Evolutionary conservation across 768 basidiomycete genomes (phyloP).

Genomic region (Leccinum subgranulosum): DNA sequence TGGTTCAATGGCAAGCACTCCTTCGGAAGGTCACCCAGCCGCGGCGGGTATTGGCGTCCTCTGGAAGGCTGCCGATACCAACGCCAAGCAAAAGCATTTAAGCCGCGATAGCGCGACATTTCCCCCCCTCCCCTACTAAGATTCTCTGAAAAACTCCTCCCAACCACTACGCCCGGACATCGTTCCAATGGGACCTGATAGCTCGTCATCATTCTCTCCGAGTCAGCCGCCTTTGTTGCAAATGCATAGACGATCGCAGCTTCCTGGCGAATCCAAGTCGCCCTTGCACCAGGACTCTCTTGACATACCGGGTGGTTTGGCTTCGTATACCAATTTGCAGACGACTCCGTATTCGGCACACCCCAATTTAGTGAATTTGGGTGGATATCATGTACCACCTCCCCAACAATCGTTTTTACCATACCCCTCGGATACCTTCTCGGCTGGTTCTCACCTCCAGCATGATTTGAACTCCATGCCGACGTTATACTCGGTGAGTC

Average conservation of each 20-base stretch:
- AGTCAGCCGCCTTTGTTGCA: too few relatives aligned
- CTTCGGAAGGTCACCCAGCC: not conserved
- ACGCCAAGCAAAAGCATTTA: not conserved
- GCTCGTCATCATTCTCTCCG: too few relatives aligned
- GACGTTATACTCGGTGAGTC: not conserved
- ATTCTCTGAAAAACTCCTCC: not conserved
- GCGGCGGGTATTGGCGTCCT: not conserved
- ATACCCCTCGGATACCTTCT: not conserved
- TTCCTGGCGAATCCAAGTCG: too few relatives aligned
- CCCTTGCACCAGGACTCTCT: too few relatives aligned
- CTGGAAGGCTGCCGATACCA: conserved; percentile 14
- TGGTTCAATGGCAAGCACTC: not conserved
- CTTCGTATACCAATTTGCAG: not conserved
- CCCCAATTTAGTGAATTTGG: not conserved
- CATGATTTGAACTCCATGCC: not conserved
- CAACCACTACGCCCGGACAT: too few relatives aligned
- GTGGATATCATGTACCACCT: too few relatives aligned
- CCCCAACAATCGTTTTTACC: not conserved
- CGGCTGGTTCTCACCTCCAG: not conserved
- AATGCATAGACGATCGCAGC: too few relatives aligned
- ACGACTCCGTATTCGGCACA: not conserved
- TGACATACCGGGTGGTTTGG: too few relatives aligned
- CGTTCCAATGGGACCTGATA: too few relatives aligned
- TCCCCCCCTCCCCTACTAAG: not conserved
- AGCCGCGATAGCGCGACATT: not conserved